Evolutionary conservation across 2,329 filamentous ascomycete genomes (phyloP).

Genomic region (Hypomyces rosellus): DNA sequence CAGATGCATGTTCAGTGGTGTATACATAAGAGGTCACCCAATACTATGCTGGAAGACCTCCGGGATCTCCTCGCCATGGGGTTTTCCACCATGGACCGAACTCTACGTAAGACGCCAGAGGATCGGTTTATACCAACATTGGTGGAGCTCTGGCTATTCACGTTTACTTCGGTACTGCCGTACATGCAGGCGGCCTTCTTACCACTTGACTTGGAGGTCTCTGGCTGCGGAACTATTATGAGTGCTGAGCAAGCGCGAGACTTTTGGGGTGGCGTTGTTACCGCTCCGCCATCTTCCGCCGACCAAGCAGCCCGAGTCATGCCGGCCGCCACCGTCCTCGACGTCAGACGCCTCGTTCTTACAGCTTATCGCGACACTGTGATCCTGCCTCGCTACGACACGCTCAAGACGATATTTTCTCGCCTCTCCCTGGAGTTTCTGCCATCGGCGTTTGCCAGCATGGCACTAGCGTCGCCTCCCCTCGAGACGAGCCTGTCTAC

Average conservation of each 20-base stretch:
- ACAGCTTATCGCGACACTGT: constrained; percentile 83
- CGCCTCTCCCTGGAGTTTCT: constrained; percentile 78
- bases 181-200: constrained; percentile 95
- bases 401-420: constrained; percentile 83
- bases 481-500: constrained; percentile 44
- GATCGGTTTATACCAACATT: constrained; percentile 84
- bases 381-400: constrained; percentile 82
- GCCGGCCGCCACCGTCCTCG: constrained; percentile 54
- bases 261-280: constrained; percentile 75
- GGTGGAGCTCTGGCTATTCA: constrained; percentile 90
- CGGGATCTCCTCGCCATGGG: constrained; percentile 71
- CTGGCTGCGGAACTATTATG: constrained; percentile 75
- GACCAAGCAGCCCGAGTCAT: constrained; percentile 36
- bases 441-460: constrained; percentile 46
- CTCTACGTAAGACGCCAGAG: constrained; percentile 70
- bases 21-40: constrained; percentile 65
- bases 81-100: constrained; percentile 80
- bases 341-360: constrained; percentile 83
- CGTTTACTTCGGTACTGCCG: constrained; percentile 83
- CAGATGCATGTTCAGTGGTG: constrained; percentile 71
- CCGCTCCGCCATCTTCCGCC: constrained; percentile 26
- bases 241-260: constrained; percentile 72
- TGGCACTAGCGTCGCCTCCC: constrained; percentile 48
- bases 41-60: constrained; percentile 68
- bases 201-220: constrained; percentile 87